A percentile compares a stretch with the other conserved stretches of the same genome.
phyloP scores from a whole-genome alignment of 2,329 filamentous ascomycete genomes.

The Verticillium albo-atrum region DNA sequence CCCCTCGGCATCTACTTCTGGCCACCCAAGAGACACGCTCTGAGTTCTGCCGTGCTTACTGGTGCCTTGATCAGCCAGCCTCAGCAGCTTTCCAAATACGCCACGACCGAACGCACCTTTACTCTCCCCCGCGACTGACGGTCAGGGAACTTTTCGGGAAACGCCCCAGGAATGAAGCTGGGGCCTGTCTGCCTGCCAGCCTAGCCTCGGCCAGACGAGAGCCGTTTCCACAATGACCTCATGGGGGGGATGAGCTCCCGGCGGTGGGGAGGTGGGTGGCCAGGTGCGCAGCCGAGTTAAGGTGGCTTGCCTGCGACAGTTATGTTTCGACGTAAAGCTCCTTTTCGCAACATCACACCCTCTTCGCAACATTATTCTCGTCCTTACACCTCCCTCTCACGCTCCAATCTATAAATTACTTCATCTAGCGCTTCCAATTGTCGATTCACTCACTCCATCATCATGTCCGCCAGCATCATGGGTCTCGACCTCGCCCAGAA shows the following conservation, averaged over 20 bases:
- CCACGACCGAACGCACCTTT: background rate
- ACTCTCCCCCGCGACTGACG: background rate
- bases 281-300: background rate
- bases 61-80: too few species aligned
- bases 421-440: too few species aligned
- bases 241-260: too few species aligned
- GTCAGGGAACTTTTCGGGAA: background rate
- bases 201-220: background rate
- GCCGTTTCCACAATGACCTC: background rate
- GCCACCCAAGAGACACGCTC: too few species aligned
- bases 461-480: constrained; percentile 16
- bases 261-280: too few species aligned
- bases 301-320: background rate
- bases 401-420: background rate
- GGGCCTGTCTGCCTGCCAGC: background rate
- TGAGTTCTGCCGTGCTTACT: too few species aligned
- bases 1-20: too few species aligned
- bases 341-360: background rate
- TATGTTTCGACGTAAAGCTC: background rate
- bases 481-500: constrained; percentile 30
- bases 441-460: too few species aligned
- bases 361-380: too few species aligned
- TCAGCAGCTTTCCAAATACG: background rate
- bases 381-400: background rate
- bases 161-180: background rate